phyloP scores from a whole-genome alignment of 192 early-diverging fungal genomes.

The Backusella luteola region DNA sequence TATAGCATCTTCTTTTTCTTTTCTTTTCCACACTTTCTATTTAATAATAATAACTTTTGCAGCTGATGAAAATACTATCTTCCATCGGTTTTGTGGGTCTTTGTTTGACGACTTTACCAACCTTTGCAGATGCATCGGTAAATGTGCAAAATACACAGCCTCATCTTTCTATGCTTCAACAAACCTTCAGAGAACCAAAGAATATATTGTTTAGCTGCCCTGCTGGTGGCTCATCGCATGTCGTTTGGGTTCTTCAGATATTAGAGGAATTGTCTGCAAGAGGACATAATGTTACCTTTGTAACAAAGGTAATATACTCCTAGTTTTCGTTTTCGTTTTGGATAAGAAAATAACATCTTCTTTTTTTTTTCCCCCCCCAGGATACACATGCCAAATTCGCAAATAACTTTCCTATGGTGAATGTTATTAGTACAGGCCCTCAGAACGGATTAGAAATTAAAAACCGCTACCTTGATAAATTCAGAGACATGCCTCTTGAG shows the following conservation, averaged over 20 bases:
- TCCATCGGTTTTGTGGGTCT: not conserved
- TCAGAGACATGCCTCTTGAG: not conserved
- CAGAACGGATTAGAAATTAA: not conserved
- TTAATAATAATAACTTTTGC: not conserved
- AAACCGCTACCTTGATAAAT: not conserved
- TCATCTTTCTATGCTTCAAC: not conserved
- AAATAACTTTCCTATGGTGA: not conserved
- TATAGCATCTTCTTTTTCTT: not conserved
- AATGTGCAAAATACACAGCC: not conserved
- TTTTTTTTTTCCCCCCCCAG: not conserved
- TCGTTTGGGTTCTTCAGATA: conserved; percentile 24
- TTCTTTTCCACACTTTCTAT: not conserved
- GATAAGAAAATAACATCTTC: not conserved
- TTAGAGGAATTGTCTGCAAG: conserved; percentile 3
- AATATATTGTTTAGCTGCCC: conserved; percentile 15
- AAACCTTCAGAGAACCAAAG: conserved; percentile 8
- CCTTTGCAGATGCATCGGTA: not conserved
- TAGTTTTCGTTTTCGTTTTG: not conserved
- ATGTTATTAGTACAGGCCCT: not conserved
- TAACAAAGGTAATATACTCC: not conserved
- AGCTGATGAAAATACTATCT: not conserved
- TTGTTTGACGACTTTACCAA: not conserved
- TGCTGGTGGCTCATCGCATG: conserved; percentile 21
- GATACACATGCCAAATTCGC: not conserved
- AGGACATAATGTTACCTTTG: conserved; percentile 26